A percentile compares a stretch with the other conserved stretches of the same genome.
Evolutionary conservation across 495 filamentous ascomycete species (phyloP).

Genomic region (Penicillium ochrochloron): DNA sequence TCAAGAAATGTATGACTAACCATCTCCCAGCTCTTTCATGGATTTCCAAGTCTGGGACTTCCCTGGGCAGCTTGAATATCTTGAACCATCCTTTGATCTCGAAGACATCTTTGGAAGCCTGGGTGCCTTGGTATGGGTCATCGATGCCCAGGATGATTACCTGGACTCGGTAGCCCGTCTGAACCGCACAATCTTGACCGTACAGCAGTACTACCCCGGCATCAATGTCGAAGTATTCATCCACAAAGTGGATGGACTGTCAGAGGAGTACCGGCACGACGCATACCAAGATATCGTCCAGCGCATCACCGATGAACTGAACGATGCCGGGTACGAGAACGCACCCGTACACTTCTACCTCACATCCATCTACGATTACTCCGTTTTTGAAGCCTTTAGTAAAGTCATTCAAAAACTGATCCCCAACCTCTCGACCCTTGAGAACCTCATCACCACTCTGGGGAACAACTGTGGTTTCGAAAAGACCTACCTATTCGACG

Average conservation of each 20-base stretch:
- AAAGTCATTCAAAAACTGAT: slow-evolving; percentile 98
- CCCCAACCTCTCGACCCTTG: slow-evolving; percentile 87
- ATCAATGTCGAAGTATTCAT: slow-evolving; percentile 98
- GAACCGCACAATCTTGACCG: slow-evolving; percentile 81
- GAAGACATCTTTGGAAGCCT: slow-evolving; percentile 92
- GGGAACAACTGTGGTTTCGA: slow-evolving; percentile 90
- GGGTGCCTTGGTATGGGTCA: slow-evolving; percentile 95
- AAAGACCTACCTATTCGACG: slow-evolving; percentile 96
- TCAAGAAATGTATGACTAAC: background rate
- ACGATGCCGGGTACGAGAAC: slow-evolving; percentile 88
- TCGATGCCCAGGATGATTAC: slow-evolving; percentile 97
- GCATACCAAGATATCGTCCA: slow-evolving; percentile 94
- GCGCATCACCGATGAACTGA: slow-evolving; percentile 95
- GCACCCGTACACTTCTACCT: slow-evolving; percentile 90
- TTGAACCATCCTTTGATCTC: slow-evolving; percentile 83
- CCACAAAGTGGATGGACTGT: slow-evolving; percentile 94
- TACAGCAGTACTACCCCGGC: slow-evolving; percentile 83
- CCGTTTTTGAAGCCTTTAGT: slow-evolving; percentile 96
- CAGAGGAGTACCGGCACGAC: slow-evolving; percentile 91
- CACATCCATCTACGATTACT: slow-evolving; percentile 97
- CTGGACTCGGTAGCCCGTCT: slow-evolving; percentile 85
- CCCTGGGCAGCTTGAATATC: slow-evolving; percentile 88
- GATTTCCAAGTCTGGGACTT: slow-evolving; percentile 99
- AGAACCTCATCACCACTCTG: slow-evolving; percentile 87
- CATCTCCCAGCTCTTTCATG: slow-evolving; percentile 83